A percentile compares a stretch with the other conserved stretches of the same genome.
Conservation (phyloP, 129 eudicot species). For the Solidago caesia region DNA sequence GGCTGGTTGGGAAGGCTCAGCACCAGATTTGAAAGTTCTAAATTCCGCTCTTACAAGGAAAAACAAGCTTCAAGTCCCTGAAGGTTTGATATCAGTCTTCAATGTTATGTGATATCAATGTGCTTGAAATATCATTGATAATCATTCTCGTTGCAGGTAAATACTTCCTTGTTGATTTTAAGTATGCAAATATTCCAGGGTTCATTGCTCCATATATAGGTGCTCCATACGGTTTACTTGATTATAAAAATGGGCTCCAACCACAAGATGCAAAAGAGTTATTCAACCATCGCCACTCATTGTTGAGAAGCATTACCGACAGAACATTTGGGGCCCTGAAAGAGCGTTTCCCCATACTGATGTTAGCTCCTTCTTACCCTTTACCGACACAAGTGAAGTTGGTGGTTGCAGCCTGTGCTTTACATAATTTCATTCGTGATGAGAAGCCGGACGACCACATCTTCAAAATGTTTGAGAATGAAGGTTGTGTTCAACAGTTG, state of each 20-base stretch:
- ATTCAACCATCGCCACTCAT: slow-evolving; percentile 50
- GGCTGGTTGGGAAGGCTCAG: slow-evolving; percentile 76
- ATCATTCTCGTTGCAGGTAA: slow-evolving; percentile 37
- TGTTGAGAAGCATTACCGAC: slow-evolving; percentile 36
- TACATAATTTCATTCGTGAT: slow-evolving; percentile 56
- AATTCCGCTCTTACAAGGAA: slow-evolving; percentile 61
- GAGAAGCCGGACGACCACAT: slow-evolving; percentile 53
- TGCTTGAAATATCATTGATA: not conserved
- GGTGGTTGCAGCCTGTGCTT: slow-evolving; percentile 57
- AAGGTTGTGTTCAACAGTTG: slow-evolving; percentile 21
- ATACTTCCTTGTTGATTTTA: slow-evolving; percentile 50
- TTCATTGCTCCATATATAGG: slow-evolving; percentile 51
- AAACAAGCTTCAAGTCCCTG: slow-evolving; percentile 56
- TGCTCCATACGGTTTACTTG: slow-evolving; percentile 33
- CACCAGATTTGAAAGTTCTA: slow-evolving; percentile 47
- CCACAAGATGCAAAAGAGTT: slow-evolving; percentile 56
- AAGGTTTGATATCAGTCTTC: slow-evolving; percentile 32
- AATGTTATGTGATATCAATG: not conserved
- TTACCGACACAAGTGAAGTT: slow-evolving; percentile 56
- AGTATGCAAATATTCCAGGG: slow-evolving; percentile 55
- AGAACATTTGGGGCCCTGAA: slow-evolving; percentile 55
- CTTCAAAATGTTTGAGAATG: slow-evolving; percentile 47
- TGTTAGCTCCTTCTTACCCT: slow-evolving; percentile 62
- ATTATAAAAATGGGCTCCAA: slow-evolving; percentile 32
- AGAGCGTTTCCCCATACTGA: slow-evolving; percentile 57